Conservation (phyloP, 257 asterid genomes). For the Apocynum venetum region DNA sequence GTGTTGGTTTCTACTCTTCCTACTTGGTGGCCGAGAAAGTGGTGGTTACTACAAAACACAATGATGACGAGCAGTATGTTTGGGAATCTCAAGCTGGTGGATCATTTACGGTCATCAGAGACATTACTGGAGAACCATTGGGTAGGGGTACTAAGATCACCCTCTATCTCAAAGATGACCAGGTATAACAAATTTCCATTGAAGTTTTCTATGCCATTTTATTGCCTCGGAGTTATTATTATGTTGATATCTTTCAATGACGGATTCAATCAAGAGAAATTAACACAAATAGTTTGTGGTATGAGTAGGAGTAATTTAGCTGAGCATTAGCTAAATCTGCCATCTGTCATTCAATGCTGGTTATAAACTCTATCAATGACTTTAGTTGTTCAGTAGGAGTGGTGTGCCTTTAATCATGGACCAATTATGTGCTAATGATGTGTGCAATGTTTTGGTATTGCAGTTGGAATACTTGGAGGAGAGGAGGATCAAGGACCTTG, state of each 20-base stretch:
- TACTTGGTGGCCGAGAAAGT: conserved; percentile 41
- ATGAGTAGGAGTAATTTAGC: too few relatives aligned
- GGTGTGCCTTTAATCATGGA: not conserved
- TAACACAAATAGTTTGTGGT: too few relatives aligned
- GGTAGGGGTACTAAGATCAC: conserved; percentile 55
- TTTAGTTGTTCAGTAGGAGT: not conserved
- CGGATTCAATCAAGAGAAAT: too few relatives aligned
- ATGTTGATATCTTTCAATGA: not conserved
- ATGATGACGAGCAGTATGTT: conserved; percentile 43
- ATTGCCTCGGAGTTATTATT: not conserved
- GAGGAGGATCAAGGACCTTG: conserved; percentile 44
- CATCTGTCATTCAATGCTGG: too few relatives aligned
- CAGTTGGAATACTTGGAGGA: conserved; percentile 46
- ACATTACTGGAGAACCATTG: conserved; percentile 36
- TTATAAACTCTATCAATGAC: too few relatives aligned
- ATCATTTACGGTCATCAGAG: conserved; percentile 45
- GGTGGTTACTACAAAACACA: conserved; percentile 45
- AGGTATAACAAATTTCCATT: conserved; percentile 24
- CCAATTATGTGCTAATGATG: not conserved
- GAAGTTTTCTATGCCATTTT: not conserved
- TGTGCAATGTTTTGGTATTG: not conserved
- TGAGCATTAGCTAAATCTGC: too few relatives aligned
- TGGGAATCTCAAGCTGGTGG: conserved; percentile 55
- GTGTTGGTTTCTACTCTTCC: conserved; percentile 44
- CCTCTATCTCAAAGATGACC: conserved; percentile 47